These are phyloP conservation scores for Colletotrichum australisinense DNA, from an alignment of 2,329 filamentous ascomycete species.

Conservation along the genomic window DNA sequence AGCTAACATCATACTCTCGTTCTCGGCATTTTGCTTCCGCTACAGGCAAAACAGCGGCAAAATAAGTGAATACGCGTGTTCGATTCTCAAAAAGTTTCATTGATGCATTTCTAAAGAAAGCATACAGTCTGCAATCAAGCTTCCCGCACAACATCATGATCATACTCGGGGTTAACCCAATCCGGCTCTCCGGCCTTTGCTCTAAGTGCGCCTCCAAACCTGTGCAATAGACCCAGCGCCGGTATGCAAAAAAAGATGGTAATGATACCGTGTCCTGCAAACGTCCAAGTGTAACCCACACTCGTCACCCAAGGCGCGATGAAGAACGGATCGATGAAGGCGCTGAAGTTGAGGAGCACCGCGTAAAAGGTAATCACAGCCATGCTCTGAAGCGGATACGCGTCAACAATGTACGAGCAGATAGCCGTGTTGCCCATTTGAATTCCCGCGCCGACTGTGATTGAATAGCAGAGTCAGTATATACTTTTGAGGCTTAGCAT, in stretches of 20 bases:
- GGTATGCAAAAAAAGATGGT: conserved; percentile 52
- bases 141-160: conserved; percentile 30
- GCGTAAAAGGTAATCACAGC: conserved; percentile 65
- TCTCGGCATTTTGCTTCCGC: too few relatives aligned
- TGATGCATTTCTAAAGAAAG: background rate
- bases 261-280: conserved; percentile 60
- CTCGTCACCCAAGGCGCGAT: conserved; percentile 59
- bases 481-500: background rate
- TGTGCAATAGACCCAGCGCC: conserved; percentile 51
- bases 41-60: background rate
- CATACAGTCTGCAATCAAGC: background rate
- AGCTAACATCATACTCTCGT: too few relatives aligned
- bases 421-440: conserved; percentile 67
- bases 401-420: conserved; percentile 65
- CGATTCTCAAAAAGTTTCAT: too few relatives aligned
- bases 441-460: conserved; percentile 62
- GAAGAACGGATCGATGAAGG: conserved; percentile 60
- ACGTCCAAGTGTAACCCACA: conserved; percentile 62
- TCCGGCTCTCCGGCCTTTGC: conserved; percentile 48
- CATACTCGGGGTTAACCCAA: conserved; percentile 59
- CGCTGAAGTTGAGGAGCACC: conserved; percentile 62
- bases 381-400: conserved; percentile 66
- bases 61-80: background rate
- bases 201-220: conserved; percentile 51
- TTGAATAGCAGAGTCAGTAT: background rate